Base-by-base conservation (phyloP, 495 filamentous ascomycete genomes). In the Echria macrotheca region DNA sequence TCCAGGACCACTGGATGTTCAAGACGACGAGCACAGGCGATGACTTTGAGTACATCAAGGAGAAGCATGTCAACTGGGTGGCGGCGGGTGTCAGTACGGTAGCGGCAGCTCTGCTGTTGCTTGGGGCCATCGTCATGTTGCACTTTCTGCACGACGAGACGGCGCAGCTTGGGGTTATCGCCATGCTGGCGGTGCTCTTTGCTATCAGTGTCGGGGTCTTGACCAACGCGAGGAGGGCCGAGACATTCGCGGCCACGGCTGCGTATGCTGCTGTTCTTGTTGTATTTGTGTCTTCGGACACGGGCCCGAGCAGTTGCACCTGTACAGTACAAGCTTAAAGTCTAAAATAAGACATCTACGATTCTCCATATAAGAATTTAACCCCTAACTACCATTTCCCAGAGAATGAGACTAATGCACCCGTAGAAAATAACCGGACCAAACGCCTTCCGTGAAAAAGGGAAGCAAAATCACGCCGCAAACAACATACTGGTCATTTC, bases 221-320 rank as follows among this genome's bases (percentile, higher is more conserved):
- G 42, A 68, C 63, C 8, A 68, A 64, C 21, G 60, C 63, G 33
- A 50, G 54, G 47, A 29, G 65, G 26, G 56, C 60, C 18, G 65
- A 62, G 54, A 55, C 66, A n/a, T 64, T 62, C 40, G 60, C 46
- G 1, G 47, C 60, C 2, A 64, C 60, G n/a, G 63, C 60, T 18
- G 60, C 65, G 56, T 64, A 44, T 55, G 55, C 35, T 5, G 35
- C 35, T 17, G 35, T 37, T 11, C 14, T 37, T 8, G 35, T 37
- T 58, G 29, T 46, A 3, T 46, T 44, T 44, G 22, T 44, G 11
- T 44, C 21, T 5, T 44, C 41, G 10, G 22, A 23, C 22, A n/a
- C 41, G 24, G 41, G 14, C 7, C 35, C 9, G 35, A 17, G 21
- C 6, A 44, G 41, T 44, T 44, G 41, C 23, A 28, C 17, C 11